Conservation (phyloP, 768 basidiomycete species). For the Lactarius psammicola region DNA sequence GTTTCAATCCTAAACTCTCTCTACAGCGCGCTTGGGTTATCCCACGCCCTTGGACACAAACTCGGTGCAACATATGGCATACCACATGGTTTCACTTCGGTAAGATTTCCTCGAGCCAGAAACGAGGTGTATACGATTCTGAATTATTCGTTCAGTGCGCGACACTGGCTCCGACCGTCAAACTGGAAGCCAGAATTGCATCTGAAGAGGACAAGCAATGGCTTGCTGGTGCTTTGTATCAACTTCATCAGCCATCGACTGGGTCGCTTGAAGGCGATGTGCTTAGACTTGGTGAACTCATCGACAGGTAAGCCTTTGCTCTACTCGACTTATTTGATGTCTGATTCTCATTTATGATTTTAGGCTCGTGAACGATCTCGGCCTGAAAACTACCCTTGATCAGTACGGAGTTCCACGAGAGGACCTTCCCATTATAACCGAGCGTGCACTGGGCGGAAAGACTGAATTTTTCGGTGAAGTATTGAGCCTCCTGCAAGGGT, state of each 20-base stretch:
- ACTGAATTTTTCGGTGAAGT: constrained; percentile 44
- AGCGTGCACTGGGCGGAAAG: constrained; percentile 44
- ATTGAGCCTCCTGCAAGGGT: constrained; percentile 48
- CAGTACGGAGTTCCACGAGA: constrained; percentile 63
- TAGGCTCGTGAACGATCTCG: constrained; percentile 61
- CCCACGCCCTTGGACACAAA: constrained; percentile 72
- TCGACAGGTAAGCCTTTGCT: constrained; percentile 47
- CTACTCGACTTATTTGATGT: neutral
- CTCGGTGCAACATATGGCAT: constrained; percentile 72
- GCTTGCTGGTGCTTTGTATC: constrained; percentile 56
- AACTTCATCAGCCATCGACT: constrained; percentile 58
- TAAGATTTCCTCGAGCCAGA: constrained; percentile 35
- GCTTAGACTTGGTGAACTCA: constrained; percentile 48
- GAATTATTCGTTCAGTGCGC: constrained; percentile 50
- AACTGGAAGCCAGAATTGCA: constrained; percentile 54
- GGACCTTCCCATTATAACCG: constrained; percentile 55
- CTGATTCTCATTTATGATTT: neutral
- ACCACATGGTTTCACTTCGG: constrained; percentile 83
- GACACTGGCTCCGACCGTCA: constrained; percentile 64
- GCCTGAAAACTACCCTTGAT: constrained; percentile 53
- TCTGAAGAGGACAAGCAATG: constrained; percentile 61
- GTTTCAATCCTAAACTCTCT: neutral
- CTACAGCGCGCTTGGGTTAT: constrained; percentile 63
- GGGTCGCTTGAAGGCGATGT: constrained; percentile 67
- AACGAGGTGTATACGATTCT: neutral